These are phyloP conservation scores for Allomyces arbusculus DNA, from an alignment of 192 early-diverging fungal genomes.

Conservation along the genomic window DNA sequence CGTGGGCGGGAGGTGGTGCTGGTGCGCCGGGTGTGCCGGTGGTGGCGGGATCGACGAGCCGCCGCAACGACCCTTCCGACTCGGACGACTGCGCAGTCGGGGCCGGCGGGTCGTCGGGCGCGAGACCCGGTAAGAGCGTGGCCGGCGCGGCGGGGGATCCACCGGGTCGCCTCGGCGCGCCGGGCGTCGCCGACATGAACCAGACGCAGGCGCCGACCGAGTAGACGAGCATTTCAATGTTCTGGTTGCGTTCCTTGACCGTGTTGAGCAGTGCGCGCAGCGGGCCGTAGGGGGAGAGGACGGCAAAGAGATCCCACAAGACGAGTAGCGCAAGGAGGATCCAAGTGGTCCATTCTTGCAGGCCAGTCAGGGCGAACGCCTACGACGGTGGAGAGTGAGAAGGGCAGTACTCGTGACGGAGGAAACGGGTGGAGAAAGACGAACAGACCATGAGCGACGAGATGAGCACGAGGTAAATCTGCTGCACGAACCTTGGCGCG, in stretches of 20 bases:
- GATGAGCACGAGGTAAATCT: constrained; percentile 6
- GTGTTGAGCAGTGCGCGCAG: constrained; percentile 4
- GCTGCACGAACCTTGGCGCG: constrained; percentile 5
- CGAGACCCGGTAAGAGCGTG: background rate
- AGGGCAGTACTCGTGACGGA: background rate
- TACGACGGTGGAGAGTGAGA: background rate
- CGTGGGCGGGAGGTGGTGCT: too few relatives aligned
- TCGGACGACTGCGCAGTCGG: background rate
- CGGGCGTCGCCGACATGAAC: background rate
- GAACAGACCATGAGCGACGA: constrained; percentile 3
- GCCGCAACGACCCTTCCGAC: too few relatives aligned
- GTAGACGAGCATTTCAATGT: constrained; percentile 6
- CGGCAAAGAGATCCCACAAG: constrained; percentile 7
- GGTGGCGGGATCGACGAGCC: too few relatives aligned
- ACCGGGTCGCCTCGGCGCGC: background rate
- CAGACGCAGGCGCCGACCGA: background rate
- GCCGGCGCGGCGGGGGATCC: too few relatives aligned
- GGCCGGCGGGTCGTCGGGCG: background rate
- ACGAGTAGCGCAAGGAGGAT: constrained; percentile 5
- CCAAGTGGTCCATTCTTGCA: constrained; percentile 9
- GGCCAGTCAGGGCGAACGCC: constrained; percentile 3
- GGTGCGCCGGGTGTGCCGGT: too few relatives aligned
- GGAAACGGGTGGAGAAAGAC: background rate
- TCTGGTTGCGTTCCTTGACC: constrained; percentile 2
- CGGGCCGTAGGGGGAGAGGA: constrained; percentile 6